Base-by-base conservation (phyloP, 2,329 filamentous ascomycete genomes). In the Ambrosiella beaveri region DNA sequence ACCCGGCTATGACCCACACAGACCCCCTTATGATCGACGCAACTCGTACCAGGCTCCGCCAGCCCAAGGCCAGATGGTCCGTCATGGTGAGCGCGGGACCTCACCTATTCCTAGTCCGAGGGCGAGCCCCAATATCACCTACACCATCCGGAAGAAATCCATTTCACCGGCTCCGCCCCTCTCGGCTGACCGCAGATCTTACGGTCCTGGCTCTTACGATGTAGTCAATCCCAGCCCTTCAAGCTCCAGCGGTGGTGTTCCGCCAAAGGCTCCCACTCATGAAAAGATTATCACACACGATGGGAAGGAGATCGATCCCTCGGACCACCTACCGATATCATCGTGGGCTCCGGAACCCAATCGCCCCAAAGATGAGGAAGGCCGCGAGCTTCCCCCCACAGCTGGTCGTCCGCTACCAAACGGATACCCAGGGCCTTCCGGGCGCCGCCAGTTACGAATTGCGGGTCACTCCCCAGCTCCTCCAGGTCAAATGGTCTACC, bases 341-440 rank as follows among this genome's bases (percentile, higher is more conserved):
- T 80, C 80, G 1, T 89, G 85, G 85, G 85, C 85, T 1, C 85
- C 85, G 0, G 85, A 89, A 64, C 85, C 85, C 0, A 83, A 86
- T 44, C 49, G 56, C 63, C 75, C 77, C 1, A 69, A 69, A 61
- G 62, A 66, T 37, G 61, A 59, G 1, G 61, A 64, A 35, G 66
- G 63, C 1, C 66, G 54, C 60, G 65, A 15, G 63, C 66, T 1
- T 61, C 65, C 57, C 67, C 71, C 55, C 66, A 66, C 27, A 67
- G 79, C 38, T 72, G 75, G 6, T 69, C 75, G 1, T 71, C 77
- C 1, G 73, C 12, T 12, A 13, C 37, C 52, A 3, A 70, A 3
- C 79, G 78, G 1, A 74, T 56, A 57, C 45, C 55, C 52, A 8
- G 59, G 51, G 11, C 59, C 59, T 8, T 58, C 59, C 11, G 59